phyloP scores from a whole-genome alignment of 768 basidiomycete genomes.

The Collybia mongolica region DNA sequence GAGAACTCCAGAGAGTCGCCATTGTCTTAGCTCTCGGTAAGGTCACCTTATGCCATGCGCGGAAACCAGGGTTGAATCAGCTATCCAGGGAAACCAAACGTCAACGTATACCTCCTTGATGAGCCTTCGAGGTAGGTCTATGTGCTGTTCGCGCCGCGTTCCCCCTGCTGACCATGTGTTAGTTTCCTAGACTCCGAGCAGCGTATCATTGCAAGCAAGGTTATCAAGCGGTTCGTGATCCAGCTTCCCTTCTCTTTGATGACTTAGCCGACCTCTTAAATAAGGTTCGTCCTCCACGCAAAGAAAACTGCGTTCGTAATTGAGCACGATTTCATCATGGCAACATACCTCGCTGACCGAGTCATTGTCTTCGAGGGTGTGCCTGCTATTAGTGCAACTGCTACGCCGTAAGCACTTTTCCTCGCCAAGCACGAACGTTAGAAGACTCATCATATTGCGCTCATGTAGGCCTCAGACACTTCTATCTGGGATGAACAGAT shows the following conservation, averaged over 20 bases:
- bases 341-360: conserved; percentile 97
- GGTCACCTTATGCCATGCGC: conserved; percentile 7
- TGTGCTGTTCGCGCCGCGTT: neutral
- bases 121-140: conserved; percentile 76
- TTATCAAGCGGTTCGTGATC: conserved; percentile 82
- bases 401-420: conserved; percentile 69
- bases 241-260: conserved; percentile 2
- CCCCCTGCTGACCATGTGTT: neutral
- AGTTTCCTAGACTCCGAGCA: conserved; percentile 99
- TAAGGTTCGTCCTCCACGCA: conserved; percentile 88
- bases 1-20: conserved; percentile 96
- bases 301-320: conserved; percentile 99
- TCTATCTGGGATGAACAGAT: conserved; percentile 96
- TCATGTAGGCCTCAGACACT: conserved; percentile 82
- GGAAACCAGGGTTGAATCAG: neutral
- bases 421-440: neutral
- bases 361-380: conserved; percentile 90
- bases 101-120: conserved; percentile 91
- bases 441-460: neutral
- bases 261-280: neutral
- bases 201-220: conserved; percentile 96
- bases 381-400: conserved; percentile 86
- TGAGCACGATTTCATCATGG: conserved; percentile 99
- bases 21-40: conserved; percentile 89
- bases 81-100: conserved; percentile 64